These are phyloP conservation scores for Cenchrus americanus DNA, from an alignment of 176 grass and related monocot species.

Conservation along the genomic window DNA sequence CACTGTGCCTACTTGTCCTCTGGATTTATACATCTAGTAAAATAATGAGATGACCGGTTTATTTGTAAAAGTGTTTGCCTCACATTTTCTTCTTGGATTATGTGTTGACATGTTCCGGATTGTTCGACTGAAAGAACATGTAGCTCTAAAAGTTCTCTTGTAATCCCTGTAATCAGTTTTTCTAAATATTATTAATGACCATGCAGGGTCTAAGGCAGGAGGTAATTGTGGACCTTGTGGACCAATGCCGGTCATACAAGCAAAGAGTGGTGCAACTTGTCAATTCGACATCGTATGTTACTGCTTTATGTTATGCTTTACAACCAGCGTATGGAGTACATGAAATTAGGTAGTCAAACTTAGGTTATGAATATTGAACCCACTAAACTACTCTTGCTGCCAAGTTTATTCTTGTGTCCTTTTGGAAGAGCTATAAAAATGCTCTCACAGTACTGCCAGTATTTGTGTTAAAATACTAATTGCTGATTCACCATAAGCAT, in stretches of 20 bases:
- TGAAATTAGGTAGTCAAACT: neutral
- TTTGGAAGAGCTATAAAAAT: neutral
- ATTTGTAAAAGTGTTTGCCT: neutral
- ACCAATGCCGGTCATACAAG: conserved; percentile 80
- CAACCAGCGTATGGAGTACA: conserved; percentile 10
- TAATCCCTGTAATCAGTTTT: conserved; percentile 20
- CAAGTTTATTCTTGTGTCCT: conserved; percentile 8
- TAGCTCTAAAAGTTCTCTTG: conserved; percentile 6
- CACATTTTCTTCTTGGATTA: neutral
- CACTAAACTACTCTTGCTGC: conserved; percentile 2
- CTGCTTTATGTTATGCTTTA: conserved; percentile 18
- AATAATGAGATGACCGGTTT: conserved; percentile 28
- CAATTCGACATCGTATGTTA: conserved; percentile 76
- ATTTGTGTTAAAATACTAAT: neutral
- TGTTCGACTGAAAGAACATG: neutral
- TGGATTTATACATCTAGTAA: conserved; percentile 25
- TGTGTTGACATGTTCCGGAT: conserved; percentile 25
- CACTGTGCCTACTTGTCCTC: neutral
- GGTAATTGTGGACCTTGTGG: conserved; percentile 85
- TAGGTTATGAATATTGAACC: conserved; percentile 9
- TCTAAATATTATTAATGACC: conserved; percentile 24
- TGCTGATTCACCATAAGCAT: neutral
- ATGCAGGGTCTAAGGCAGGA: conserved; percentile 82
- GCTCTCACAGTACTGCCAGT: neutral
- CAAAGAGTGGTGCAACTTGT: conserved; percentile 83